Percentiles rank a stretch among this genome's conserved stretches.
These are phyloP conservation scores for Colletotrichum lini DNA, from an alignment of 2,329 filamentous ascomycete genomes.

Conservation along the genomic window DNA sequence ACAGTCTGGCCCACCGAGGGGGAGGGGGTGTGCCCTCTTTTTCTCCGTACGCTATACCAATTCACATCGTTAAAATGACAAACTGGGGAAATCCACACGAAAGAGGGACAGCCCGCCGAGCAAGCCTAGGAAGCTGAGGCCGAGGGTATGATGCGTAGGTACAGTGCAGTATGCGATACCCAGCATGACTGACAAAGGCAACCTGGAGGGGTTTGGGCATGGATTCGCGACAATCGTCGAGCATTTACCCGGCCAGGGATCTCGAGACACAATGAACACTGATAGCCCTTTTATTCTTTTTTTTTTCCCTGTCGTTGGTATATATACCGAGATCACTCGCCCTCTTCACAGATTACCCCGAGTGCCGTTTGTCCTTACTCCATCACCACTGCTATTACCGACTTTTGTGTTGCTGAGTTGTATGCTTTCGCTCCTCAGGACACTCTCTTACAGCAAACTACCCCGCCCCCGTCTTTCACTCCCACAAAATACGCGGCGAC, in stretches of 20 bases:
- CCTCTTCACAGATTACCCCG: not conserved
- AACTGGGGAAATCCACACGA: slow-evolving; percentile 32
- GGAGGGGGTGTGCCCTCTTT: slow-evolving; percentile 7
- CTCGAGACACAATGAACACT: slow-evolving; percentile 19
- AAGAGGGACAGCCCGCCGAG: not conserved
- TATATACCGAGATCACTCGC: slow-evolving; percentile 33
- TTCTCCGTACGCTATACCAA: slow-evolving; percentile 1
- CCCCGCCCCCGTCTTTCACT: slow-evolving; percentile 35
- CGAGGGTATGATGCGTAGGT: not conserved
- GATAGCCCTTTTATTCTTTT: not conserved
- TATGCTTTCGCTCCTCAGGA: slow-evolving; percentile 6
- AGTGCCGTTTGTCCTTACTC: slow-evolving; percentile 7
- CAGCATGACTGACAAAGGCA: slow-evolving; percentile 1
- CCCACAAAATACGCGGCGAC: not conserved
- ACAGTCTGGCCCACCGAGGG: slow-evolving; percentile 19
- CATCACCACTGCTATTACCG: not conserved
- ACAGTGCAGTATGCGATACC: not conserved
- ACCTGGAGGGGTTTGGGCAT: not conserved
- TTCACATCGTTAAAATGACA: slow-evolving; percentile 5
- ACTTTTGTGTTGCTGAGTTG: not conserved
- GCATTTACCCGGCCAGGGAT: slow-evolving; percentile 27
- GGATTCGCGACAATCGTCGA: slow-evolving; percentile 14
- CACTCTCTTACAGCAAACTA: slow-evolving; percentile 9
- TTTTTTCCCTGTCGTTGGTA: slow-evolving; percentile 14
- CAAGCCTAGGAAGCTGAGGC: not conserved